Base-by-base conservation (phyloP, 495 filamentous ascomycete species). In the Aspergillus funiculosus region DNA sequence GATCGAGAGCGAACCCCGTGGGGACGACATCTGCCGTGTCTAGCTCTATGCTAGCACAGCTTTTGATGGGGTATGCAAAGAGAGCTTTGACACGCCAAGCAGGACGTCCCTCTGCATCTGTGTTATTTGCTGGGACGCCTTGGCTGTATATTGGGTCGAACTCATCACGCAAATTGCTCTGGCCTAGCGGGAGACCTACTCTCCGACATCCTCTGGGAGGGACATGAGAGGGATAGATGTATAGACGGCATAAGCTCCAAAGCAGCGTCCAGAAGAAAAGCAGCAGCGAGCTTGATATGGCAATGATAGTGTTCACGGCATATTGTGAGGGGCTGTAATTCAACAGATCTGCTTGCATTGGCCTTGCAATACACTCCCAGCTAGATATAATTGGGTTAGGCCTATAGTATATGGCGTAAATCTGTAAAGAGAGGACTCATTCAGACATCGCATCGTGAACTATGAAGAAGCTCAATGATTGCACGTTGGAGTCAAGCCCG, bases 51-150 rank as follows among this genome's bases (percentile, higher is more conserved):
- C 83, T 86, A 49, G 74, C 71, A 60, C 90, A 95, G 46, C 84
- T 87, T 68, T 96, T 96, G 53, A 95, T 68, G 0, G 91, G 91
- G 60, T 90, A 94, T 29, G 87, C 82, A 69, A 83, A 89, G 28
- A 95, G 74, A 36, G 85, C 86, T 61, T 89, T 88, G 52, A 96
- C 71, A 15, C 59, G 74, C 75, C 76, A 83, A 41, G 60, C 44
- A 3, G 65, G 61, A 1, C 32, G 38, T 4, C 56, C 58, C 2
- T 37, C 8, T 8, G 51, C 44, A 7, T 57, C 43, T 7, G 47
- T 40, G 4, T 54, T 36, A 7, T 38, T 37, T 7, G 42, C 25
- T 5, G 62, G 50, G 3, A 58, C 34, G 6, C 57, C 61, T 0
- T 59, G 22, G 50, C 34, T 60, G 52, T 69, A 68, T 47, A 61